Evolutionary conservation across 2,329 filamentous ascomycete genomes (phyloP).

Genomic region (Paraphoma chrysanthemicola): DNA sequence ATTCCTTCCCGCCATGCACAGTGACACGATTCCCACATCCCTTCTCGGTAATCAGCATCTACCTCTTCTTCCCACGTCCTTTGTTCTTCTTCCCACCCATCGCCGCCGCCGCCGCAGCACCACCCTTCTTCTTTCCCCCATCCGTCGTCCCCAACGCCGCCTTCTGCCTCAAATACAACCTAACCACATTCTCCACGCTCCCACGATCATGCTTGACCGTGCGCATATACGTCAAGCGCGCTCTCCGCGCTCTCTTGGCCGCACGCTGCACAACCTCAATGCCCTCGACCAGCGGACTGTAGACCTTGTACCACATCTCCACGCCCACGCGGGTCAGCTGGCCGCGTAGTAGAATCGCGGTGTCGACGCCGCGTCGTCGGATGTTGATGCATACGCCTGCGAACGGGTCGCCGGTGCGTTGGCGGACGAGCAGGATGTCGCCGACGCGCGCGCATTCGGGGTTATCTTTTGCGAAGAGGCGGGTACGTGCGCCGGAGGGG

Average conservation of each 20-base stretch:
- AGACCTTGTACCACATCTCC: slow-evolving; percentile 98
- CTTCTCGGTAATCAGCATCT: slow-evolving; percentile 8
- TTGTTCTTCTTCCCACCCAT: slow-evolving; percentile 38
- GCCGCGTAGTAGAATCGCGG: slow-evolving; percentile 83
- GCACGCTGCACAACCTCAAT: slow-evolving; percentile 93
- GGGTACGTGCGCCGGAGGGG: slow-evolving; percentile 80
- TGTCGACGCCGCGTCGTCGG: slow-evolving; percentile 84
- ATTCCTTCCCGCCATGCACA: no score
- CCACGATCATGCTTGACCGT: slow-evolving; percentile 47
- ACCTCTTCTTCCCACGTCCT: slow-evolving; percentile 40
- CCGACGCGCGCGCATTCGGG: slow-evolving; percentile 81
- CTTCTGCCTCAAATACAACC: slow-evolving; percentile 46
- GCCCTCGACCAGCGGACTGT: slow-evolving; percentile 84
- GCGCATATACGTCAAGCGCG: slow-evolving; percentile 89
- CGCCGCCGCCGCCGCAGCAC: slow-evolving; percentile 21
- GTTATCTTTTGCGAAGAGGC: slow-evolving; percentile 80
- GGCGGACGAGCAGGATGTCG: slow-evolving; percentile 89
- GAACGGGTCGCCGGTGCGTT: slow-evolving; percentile 86
- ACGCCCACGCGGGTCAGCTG: slow-evolving; percentile 86
- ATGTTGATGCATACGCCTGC: slow-evolving; percentile 88
- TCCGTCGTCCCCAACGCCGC: slow-evolving; percentile 41
- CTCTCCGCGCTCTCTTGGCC: slow-evolving; percentile 83
- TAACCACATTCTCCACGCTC: slow-evolving; percentile 47
- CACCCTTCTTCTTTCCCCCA: slow-evolving; percentile 38
- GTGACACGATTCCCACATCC: no score